Percentiles rank a stretch among this genome's conserved stretches.
Evolutionary conservation across 83 land plant species (phyloP).

Genomic region (Larix sibirica): DNA sequence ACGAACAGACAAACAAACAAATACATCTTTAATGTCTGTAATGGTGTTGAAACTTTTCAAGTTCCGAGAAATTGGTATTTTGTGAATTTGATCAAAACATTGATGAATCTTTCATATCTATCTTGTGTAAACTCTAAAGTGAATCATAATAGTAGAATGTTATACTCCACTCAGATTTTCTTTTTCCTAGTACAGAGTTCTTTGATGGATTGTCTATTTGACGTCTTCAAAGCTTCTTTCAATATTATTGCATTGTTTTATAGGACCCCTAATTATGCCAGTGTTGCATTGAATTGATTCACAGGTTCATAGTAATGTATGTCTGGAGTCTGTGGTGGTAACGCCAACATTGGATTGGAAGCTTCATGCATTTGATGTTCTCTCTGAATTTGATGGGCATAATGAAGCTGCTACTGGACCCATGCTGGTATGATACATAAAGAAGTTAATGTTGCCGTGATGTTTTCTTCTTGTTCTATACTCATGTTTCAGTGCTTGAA

Average conservation of each 20-base stretch:
- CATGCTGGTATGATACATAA: constrained; percentile 73
- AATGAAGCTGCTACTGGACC: constrained; percentile 74
- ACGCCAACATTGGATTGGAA: constrained; percentile 98
- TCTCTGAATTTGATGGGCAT: constrained; percentile 96
- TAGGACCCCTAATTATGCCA: neutral
- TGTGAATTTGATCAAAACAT: neutral
- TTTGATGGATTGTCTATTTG: neutral
- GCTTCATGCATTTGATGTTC: constrained; percentile 97
- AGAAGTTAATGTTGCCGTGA: neutral
- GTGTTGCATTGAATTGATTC: neutral
- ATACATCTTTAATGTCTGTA: neutral
- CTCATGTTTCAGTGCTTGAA: neutral
- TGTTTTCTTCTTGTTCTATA: neutral
- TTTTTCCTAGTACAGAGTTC: no score
- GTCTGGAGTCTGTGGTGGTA: constrained; percentile 93
- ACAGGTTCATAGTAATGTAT: constrained; percentile 99
- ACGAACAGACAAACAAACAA: neutral
- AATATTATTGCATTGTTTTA: no score
- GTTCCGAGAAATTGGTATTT: neutral
- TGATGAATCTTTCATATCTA: neutral
- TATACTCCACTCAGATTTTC: neutral
- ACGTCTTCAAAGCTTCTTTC: neutral
- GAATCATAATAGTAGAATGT: neutral
- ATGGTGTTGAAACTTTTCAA: neutral
- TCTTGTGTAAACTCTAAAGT: neutral